Percentiles rank a stretch among this genome's conserved stretches.
phyloP scores from a whole-genome alignment of 495 filamentous ascomycete species.

The Trichoderma reesei region DNA sequence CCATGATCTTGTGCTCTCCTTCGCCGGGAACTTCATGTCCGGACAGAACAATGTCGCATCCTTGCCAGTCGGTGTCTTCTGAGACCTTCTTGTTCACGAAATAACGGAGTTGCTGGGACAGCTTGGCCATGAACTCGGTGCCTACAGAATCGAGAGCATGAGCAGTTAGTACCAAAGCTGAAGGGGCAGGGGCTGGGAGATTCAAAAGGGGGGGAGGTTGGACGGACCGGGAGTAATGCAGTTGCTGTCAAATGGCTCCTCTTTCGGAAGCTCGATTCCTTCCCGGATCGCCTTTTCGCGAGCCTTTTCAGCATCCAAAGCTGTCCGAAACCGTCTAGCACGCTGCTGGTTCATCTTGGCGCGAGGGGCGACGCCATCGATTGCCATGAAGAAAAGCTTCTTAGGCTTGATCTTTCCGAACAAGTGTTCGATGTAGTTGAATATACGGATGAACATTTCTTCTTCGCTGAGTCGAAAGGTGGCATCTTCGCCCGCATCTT shows the following conservation, averaged over 20 bases:
- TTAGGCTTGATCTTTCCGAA: conserved; percentile 98
- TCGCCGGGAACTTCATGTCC: conserved; percentile 99
- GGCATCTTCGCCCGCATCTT: conserved; percentile 70
- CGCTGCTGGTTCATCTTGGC: conserved; percentile 99
- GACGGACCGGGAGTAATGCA: conserved; percentile 83
- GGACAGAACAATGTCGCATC: conserved; percentile 88
- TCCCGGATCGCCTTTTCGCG: conserved; percentile 82
- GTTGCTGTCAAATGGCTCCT: conserved; percentile 96
- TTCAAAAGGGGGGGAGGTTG: neutral
- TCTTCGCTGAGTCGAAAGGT: conserved; percentile 93
- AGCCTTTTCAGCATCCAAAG: conserved; percentile 78
- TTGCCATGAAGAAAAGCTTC: conserved; percentile 98
- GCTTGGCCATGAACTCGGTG: conserved; percentile 95
- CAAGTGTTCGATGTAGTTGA: conserved; percentile 99
- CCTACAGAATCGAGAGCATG: conserved; percentile 18
- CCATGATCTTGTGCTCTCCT: conserved; percentile 99
- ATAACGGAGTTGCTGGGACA: conserved; percentile 90
- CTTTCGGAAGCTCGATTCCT: conserved; percentile 86
- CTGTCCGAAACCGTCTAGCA: conserved; percentile 88
- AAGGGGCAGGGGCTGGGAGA: too few species aligned
- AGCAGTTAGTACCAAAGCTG: conserved; percentile 8
- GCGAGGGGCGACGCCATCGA: conserved; percentile 93
- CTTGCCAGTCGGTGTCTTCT: conserved; percentile 95
- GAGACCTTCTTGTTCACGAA: conserved; percentile 98
- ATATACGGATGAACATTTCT: conserved; percentile 98